phyloP scores from a whole-genome alignment of 257 asterid genomes.

The Nicotiana tomentosiformis region DNA sequence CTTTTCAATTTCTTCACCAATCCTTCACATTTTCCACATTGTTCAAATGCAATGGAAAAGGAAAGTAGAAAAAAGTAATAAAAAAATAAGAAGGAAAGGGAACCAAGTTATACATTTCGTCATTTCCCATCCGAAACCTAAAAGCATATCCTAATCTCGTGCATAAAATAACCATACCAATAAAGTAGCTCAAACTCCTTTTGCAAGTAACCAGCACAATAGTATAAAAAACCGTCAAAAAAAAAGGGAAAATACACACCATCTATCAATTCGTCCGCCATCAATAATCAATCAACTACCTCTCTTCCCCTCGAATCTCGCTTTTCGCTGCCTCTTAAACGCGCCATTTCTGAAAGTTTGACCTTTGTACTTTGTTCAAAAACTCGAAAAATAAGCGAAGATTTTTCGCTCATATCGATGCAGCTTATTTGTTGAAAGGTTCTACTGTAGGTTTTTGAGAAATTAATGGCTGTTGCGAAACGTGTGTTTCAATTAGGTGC shows the following conservation, averaged over 20 bases:
- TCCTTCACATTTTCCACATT: too few species aligned
- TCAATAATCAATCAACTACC: constrained; percentile 2
- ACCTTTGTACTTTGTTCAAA: not conserved
- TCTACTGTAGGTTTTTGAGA: not conserved
- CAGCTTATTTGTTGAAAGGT: not conserved
- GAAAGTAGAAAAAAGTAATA: too few species aligned
- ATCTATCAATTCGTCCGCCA: not conserved
- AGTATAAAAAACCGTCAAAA: not conserved
- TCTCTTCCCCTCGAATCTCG: not conserved
- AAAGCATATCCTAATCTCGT: too few species aligned
- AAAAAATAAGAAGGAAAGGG: too few species aligned
- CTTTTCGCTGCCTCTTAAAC: not conserved
- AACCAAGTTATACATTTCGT: too few species aligned
- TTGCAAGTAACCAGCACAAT: not conserved
- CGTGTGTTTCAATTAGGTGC: constrained; percentile 7
- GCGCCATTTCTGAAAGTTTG: constrained; percentile 5
- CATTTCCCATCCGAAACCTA: too few species aligned
- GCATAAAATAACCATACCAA: too few species aligned
- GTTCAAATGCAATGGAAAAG: too few species aligned
- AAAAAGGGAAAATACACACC: not conserved
- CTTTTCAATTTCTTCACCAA: too few species aligned
- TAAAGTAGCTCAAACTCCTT: not conserved
- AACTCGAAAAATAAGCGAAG: not conserved
- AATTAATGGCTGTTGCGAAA: not conserved
- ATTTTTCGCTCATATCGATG: not conserved